Percentiles rank a stretch among this genome's conserved stretches.
Conservation (phyloP, 805 yeast species). For the Alloascoidea hylecoeti region DNA sequence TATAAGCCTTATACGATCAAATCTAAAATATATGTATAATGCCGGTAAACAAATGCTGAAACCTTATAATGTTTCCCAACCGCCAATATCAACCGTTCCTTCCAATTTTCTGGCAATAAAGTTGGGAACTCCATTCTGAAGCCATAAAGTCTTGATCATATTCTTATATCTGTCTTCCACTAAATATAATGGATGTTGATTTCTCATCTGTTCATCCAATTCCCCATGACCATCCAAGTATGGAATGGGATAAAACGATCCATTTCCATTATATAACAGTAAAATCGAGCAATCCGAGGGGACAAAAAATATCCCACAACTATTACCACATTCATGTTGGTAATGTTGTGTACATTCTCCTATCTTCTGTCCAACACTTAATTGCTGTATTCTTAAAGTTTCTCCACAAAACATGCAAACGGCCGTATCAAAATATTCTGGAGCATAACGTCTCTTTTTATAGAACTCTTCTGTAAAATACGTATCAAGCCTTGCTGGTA, state of each 20-base stretch:
- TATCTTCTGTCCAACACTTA: slow-evolving; percentile 32
- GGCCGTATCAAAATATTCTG: slow-evolving; percentile 65
- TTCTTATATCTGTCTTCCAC: slow-evolving; percentile 49
- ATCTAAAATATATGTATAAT: too few relatives aligned
- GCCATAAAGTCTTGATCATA: slow-evolving; percentile 55
- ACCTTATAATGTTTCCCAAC: slow-evolving; percentile 81
- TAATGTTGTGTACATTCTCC: slow-evolving; percentile 80
- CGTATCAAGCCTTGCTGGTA: slow-evolving; percentile 55
- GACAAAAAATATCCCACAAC: slow-evolving; percentile 56
- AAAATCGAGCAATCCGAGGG: slow-evolving; percentile 58
- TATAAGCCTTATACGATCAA: too few relatives aligned
- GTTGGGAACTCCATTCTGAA: slow-evolving; percentile 67
- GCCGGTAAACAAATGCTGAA: too few relatives aligned
- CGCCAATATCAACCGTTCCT: slow-evolving; percentile 73
- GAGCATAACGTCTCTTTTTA: slow-evolving; percentile 18
- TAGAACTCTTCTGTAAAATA: slow-evolving; percentile 51
- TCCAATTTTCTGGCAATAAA: slow-evolving; percentile 71
- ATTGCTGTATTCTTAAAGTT: slow-evolving; percentile 51
- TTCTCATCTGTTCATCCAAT: slow-evolving; percentile 53
- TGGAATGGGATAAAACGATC: slow-evolving; percentile 77
- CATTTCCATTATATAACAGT: slow-evolving; percentile 57
- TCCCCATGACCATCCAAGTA: slow-evolving; percentile 83
- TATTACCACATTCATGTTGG: slow-evolving; percentile 34
- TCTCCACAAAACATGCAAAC: slow-evolving; percentile 75
- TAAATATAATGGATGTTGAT: slow-evolving; percentile 58